Evolutionary conservation across 2,329 filamentous ascomycete genomes (phyloP), one percentile per base, ranked within the genome.

Genomic region (Fusarium tuaranense): DNA sequence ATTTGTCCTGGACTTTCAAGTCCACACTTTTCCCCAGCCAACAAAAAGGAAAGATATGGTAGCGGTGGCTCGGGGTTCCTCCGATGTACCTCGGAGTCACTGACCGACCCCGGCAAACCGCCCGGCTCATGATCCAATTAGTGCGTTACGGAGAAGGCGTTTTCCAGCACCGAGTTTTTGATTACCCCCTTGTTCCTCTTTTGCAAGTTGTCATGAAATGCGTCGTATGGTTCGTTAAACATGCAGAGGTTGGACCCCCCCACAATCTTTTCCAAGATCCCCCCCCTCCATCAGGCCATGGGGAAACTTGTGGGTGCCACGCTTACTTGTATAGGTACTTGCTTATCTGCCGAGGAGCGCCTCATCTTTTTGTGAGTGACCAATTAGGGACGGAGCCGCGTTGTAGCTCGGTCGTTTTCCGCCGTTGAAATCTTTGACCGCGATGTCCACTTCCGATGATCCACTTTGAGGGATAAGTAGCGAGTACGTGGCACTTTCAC

Each of bases 21-120:
- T 55, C 62, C 62, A 64, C 59, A 20, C 38, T 20, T n/a, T n/a
- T 61, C 41, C 22, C n/a, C 41, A 20, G n/a, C 39, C 25, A 51
- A 41, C 38, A 70, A 38, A 34, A 34, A 34, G 12, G 32, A 71
- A 39, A 25, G 32, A 39, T 34, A 69, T 51, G 51, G 48, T 41
- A 65, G 59, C 48, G 13, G 32, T 34, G 32, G 69, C 63, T 75
- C 72, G 72, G 72, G 72, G 27, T 55, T 63, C 46, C 32, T 73
- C 72, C 72, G 69, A 68, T 63, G 72, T 74, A 74, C 72, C 72
- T 74, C 72, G 72, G 72, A 73, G 72, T 74, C 69, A 75, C 72
- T 70, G 61, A 30, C 72, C 72, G 62, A 27, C 41, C 39, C n/a
- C 32, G 48, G 39, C 59, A 48, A 27, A 32, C 39, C 39, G 39